Evolutionary conservation across 352 stramenopile genomes (phyloP), one percentile per base, ranked within the genome.

Genomic region (Peronospora destructor): DNA sequence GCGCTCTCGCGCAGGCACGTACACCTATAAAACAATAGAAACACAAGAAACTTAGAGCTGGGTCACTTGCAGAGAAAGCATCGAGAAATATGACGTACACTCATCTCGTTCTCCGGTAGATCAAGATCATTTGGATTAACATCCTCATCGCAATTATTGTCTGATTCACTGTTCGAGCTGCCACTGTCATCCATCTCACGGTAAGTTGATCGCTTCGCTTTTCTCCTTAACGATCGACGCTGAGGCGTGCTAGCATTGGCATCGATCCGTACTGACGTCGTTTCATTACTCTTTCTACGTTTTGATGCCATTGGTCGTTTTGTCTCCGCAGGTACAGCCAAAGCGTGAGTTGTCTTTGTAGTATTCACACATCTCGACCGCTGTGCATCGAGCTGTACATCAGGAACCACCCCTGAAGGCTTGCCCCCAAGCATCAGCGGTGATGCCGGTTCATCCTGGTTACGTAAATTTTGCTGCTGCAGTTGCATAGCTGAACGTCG

Each of bases 1-100:
- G 32, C 75, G 69, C 45, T 87, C 78, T 32, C 78, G 75, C 11
- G 76, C 78, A 43, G 78, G 78, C 11, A 89, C 76, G 43, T 83
- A 88, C 8, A 85, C 65, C 65, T 76, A 52, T 6, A 37, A 29
- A 33, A 38, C 21, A 11, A 47, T 33, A 4, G 12, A 40, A 48
- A 23, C 4, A 43, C 11, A 17, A 46, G 19, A 2, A 45, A 34
- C 0, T 29, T 21, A 28, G 30, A 33, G 26, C 36, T n/a, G 34
- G 2, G 46, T 30, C 16, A 12, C 38, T 14, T 10, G 13, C 33
- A 38, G 4, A 16, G 32, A 38, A 13, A 51, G 39, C 28, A 61
- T 29, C 2, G 56, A 59, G 11, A 8, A 23, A 26, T 21, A 41
- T 37, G 6, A 55, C 61, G 26, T 66, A 68, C 58, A n/a, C 53